Evolutionary conservation across 495 filamentous ascomycete genomes (phyloP).

Genomic region (Hapsidospora chrysogenum): DNA sequence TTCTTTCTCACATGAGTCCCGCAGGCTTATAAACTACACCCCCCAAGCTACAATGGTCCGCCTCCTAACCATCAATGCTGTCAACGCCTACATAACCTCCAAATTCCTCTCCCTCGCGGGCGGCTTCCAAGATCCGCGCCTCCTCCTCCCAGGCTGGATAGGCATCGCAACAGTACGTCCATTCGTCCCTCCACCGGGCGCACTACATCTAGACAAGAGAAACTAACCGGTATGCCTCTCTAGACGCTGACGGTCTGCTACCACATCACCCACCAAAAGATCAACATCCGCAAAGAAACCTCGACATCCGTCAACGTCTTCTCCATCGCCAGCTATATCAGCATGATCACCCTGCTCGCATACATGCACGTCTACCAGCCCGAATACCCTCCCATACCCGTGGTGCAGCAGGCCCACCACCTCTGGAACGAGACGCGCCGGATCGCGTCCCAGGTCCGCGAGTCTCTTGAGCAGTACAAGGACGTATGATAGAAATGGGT

Average conservation of each 20-base stretch:
- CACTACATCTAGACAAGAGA: conserved; percentile 1
- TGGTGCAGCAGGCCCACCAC: conserved; percentile 35
- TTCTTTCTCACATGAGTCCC: too few relatives aligned
- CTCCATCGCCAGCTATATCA: conserved; percentile 57
- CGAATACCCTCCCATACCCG: conserved; percentile 45
- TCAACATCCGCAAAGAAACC: conserved; percentile 68
- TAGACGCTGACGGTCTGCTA: conserved; percentile 66
- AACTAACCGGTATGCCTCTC: too few relatives aligned
- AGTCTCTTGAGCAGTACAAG: too few relatives aligned
- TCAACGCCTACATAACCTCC: conserved; percentile 69
- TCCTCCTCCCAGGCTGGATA: conserved; percentile 76
- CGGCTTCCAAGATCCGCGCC: conserved; percentile 55
- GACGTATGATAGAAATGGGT: too few relatives aligned
- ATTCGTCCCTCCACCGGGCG: background rate
- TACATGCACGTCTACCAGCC: conserved; percentile 51
- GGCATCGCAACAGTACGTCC: conserved; percentile 55
- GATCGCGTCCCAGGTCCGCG: background rate
- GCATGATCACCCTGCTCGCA: conserved; percentile 51
- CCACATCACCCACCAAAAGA: conserved; percentile 64
- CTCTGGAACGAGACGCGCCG: conserved; percentile 18
- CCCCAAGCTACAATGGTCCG: conserved; percentile 72
- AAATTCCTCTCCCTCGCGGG: conserved; percentile 64
- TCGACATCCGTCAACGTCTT: conserved; percentile 62
- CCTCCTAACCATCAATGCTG: conserved; percentile 58
- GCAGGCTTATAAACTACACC: conserved; percentile 78